Percentiles rank a stretch among this genome's conserved stretches.
Evolutionary conservation across 352 stramenopile genomes (phyloP).

Genomic region (Pythium apleroticum): DNA sequence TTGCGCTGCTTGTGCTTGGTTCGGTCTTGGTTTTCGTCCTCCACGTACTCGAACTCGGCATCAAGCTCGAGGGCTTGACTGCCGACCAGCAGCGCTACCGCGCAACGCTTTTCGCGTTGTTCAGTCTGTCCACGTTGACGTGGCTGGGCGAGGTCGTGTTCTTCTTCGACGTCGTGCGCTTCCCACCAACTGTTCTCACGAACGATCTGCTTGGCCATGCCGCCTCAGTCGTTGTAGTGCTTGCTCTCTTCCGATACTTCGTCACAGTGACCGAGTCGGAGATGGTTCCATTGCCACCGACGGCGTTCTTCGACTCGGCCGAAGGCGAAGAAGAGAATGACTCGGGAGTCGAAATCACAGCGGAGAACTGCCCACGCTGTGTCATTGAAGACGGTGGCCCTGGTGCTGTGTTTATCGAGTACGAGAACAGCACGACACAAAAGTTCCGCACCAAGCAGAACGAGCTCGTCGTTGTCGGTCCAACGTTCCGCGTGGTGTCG

Average conservation of each 20-base stretch:
- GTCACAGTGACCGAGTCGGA: constrained; percentile 46
- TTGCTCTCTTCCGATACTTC: constrained; percentile 46
- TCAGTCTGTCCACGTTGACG: constrained; percentile 52
- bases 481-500: constrained; percentile 79
- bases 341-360: constrained; percentile 55
- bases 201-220: constrained; percentile 51
- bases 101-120: constrained; percentile 53
- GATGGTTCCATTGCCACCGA: constrained; percentile 71
- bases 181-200: constrained; percentile 37
- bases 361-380: constrained; percentile 80
- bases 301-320: constrained; percentile 66
- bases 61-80: constrained; percentile 32
- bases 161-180: constrained; percentile 44
- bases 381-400: constrained; percentile 78
- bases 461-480: constrained; percentile 63
- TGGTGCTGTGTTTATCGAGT: constrained; percentile 73
- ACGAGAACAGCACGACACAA: constrained; percentile 45
- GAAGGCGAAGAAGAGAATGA: constrained; percentile 47
- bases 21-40: constrained; percentile 45
- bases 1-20: constrained; percentile 51
- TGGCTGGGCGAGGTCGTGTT: constrained; percentile 71
- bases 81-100: constrained; percentile 59
- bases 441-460: constrained; percentile 40
- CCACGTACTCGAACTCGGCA: constrained; percentile 52
- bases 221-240: constrained; percentile 35